Evolutionary conservation across 371 early-diverging fungal genomes (phyloP).

Genomic region (Mucor racemosus): DNA sequence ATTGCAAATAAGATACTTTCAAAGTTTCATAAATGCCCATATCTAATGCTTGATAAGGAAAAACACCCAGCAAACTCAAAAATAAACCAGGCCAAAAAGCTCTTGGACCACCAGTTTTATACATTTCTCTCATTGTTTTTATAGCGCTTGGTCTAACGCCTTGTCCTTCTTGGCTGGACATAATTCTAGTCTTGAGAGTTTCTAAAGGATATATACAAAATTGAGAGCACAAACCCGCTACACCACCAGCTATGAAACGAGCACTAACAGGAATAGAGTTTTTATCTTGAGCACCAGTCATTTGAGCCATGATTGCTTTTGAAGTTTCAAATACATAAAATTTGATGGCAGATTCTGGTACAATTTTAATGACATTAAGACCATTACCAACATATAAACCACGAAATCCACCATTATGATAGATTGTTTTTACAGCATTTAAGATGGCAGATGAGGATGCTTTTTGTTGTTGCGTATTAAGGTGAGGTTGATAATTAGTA

Average conservation of each 20-base stretch:
- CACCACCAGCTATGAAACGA: slow-evolving; percentile 77
- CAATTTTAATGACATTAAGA: slow-evolving; percentile 78
- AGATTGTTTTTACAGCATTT: slow-evolving; percentile 12
- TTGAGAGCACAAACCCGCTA: slow-evolving; percentile 76
- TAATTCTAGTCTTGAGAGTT: slow-evolving; percentile 76
- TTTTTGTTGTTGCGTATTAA: slow-evolving; percentile 11
- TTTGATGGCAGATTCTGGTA: slow-evolving; percentile 82
- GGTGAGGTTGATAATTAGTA: slow-evolving; percentile 26
- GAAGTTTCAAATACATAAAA: slow-evolving; percentile 73
- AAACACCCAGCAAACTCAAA: slow-evolving; percentile 69
- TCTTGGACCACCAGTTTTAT: slow-evolving; percentile 60
- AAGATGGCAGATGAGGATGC: slow-evolving; percentile 27
- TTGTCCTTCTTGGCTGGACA: slow-evolving; percentile 40
- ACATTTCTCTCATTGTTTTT: slow-evolving; percentile 61
- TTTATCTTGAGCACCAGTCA: slow-evolving; percentile 50
- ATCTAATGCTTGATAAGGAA: slow-evolving; percentile 84
- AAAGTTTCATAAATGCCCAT: slow-evolving; percentile 76
- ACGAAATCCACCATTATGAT: slow-evolving; percentile 47
- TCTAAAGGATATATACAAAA: slow-evolving; percentile 82
- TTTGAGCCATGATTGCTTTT: slow-evolving; percentile 58
- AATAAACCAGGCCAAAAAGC: slow-evolving; percentile 79
- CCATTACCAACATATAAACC: slow-evolving; percentile 83
- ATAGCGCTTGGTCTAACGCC: slow-evolving; percentile 16
- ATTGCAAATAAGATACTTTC: slow-evolving; percentile 67
- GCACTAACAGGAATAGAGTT: slow-evolving; percentile 62